Conservation (phyloP, 768 basidiomycete genomes). For the Rossbeevera mucosa region DNA sequence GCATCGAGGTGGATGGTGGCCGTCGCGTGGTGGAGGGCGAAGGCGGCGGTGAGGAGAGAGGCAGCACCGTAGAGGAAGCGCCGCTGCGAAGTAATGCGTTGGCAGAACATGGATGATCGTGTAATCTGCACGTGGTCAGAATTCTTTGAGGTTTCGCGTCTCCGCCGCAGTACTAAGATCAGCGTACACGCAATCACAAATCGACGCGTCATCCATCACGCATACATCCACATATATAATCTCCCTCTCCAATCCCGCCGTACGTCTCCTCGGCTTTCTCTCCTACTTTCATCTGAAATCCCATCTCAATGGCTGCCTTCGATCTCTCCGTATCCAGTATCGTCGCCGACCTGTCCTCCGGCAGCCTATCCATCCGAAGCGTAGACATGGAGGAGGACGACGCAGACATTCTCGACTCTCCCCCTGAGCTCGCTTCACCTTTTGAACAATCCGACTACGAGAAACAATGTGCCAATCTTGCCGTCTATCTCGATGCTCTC, state of each 20-base stretch:
- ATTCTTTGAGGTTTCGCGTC: not conserved
- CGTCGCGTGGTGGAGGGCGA: slow-evolving; percentile 23
- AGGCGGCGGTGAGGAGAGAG: slow-evolving; percentile 28
- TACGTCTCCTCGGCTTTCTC: slow-evolving; percentile 24
- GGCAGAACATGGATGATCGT: slow-evolving; percentile 8
- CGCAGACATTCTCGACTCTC: slow-evolving; percentile 40
- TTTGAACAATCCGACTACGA: slow-evolving; percentile 42
- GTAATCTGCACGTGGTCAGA: slow-evolving; percentile 14
- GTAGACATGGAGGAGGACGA: slow-evolving; percentile 58
- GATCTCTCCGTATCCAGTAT: slow-evolving; percentile 21
- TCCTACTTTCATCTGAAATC: slow-evolving; percentile 20
- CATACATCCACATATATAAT: slow-evolving; percentile 18
- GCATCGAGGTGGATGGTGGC: slow-evolving; percentile 44
- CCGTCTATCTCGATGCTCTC: slow-evolving; percentile 60
- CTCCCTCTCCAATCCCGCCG: slow-evolving; percentile 7
- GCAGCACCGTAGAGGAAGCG: slow-evolving; percentile 33
- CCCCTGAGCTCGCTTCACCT: slow-evolving; percentile 29
- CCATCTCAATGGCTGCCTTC: slow-evolving; percentile 17
- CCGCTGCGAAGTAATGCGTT: slow-evolving; percentile 13
- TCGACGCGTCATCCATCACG: slow-evolving; percentile 25
- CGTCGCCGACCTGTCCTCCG: slow-evolving; percentile 22
- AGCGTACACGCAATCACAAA: slow-evolving; percentile 15
- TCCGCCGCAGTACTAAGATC: not conserved
- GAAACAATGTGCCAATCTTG: slow-evolving; percentile 56
- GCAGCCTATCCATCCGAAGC: slow-evolving; percentile 20